Evolutionary conservation across 495 filamentous ascomycete species (phyloP), one percentile per base, ranked within the genome.

Genomic region (Aspergillus cristatus): DNA sequence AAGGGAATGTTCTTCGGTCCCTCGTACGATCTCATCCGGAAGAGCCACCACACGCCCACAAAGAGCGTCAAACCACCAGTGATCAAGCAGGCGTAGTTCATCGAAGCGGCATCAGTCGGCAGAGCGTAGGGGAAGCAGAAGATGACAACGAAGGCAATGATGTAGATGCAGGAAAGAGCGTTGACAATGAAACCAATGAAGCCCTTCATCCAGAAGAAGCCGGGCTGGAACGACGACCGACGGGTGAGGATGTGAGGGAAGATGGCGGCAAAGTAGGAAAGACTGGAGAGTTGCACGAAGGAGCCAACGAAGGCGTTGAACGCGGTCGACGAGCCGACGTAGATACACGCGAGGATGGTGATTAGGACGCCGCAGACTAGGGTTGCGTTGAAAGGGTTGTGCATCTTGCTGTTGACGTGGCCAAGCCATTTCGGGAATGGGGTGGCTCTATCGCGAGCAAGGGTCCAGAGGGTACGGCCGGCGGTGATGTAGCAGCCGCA

Each of bases 391-490:
- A 86, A 66, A 0, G 86, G 86, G 46, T 76, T 82, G 26, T 74
- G 70, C 22, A 75, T 68, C 1, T 35, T 63, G 18, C 46, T 40
- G 45, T 58, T 56, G 54, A 73, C 60, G 11, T 40, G 55, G 13
- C 61, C 53, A 12, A 68, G 47, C 51, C 57, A 65, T 8, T 43
- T 40, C 7, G 54, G 37, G 53, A 67, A 73, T 0, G 68, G 70
- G 4, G 66, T 70, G 10, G 67, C 70, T 12, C 77, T 69, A 54
- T 94, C 86, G 24, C 86, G 78, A 24, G 82, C 76, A 10, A 94
- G 71, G 2, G 84, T 79, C 86, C 86, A 94, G 46, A 83, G 76
- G n/a, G 78, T 81, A n/a, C 86, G 78, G n/a, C 84, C 80, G 33
- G 77, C 75, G 16, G 84, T 89, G 38, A 89, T 65, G 26, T 81